These are phyloP conservation scores for Penicillium griseofulvum DNA, from an alignment of 2,329 filamentous ascomycete species.

Conservation along the genomic window DNA sequence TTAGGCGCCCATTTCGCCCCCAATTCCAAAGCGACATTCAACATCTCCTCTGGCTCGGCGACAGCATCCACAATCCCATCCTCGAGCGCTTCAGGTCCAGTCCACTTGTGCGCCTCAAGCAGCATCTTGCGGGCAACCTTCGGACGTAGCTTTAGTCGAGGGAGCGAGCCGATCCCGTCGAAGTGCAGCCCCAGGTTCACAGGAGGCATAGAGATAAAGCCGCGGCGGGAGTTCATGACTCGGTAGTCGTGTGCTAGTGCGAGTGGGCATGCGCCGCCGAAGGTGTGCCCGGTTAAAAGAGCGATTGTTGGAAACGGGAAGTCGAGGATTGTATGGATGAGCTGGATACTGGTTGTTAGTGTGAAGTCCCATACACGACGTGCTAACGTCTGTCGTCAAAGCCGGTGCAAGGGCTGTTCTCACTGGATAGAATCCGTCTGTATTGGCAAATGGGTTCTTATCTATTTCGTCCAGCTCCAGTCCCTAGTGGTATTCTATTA, in stretches of 20 bases:
- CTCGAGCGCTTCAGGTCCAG: slow-evolving; percentile 49
- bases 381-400: not conserved
- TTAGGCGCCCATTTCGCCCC: slow-evolving; percentile 46
- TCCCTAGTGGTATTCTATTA: slow-evolving; percentile 23
- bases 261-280: slow-evolving; percentile 50
- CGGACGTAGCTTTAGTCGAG: slow-evolving; percentile 52
- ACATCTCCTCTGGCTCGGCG: slow-evolving; percentile 50
- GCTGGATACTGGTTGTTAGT: slow-evolving; percentile 16
- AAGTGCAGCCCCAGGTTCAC: slow-evolving; percentile 57
- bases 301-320: slow-evolving; percentile 51
- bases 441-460: slow-evolving; percentile 55
- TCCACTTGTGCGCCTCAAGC: slow-evolving; percentile 56
- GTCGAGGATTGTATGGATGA: slow-evolving; percentile 50
- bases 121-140: slow-evolving; percentile 56
- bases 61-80: slow-evolving; percentile 56
- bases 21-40: slow-evolving; percentile 45
- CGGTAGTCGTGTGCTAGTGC: slow-evolving; percentile 50
- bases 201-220: slow-evolving; percentile 53
- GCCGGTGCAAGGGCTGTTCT: slow-evolving; percentile 24
- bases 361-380: slow-evolving; percentile 16
- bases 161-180: slow-evolving; percentile 54
- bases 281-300: slow-evolving; percentile 50
- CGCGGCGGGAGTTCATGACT: slow-evolving; percentile 48
- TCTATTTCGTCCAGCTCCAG: slow-evolving; percentile 50
- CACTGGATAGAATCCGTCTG: slow-evolving; percentile 58